A percentile compares a stretch with the other conserved stretches of the same genome.
These are phyloP conservation scores for Pestalotiopsis sp. DNA, from an alignment of 2,329 filamentous ascomycete genomes.

Conservation along the genomic window DNA sequence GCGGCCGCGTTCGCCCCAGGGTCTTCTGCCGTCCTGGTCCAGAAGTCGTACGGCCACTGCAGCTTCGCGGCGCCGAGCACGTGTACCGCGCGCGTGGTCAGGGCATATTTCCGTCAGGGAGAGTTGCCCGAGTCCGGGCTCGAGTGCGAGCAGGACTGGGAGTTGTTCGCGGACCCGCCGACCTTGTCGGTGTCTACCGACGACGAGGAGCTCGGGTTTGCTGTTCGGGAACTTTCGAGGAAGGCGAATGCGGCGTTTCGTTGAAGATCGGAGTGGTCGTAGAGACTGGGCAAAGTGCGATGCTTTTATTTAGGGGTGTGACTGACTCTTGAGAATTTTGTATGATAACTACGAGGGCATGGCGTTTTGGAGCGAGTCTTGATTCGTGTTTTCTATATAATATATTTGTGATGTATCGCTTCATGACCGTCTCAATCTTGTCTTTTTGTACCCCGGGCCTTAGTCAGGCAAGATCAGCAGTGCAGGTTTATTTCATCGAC, in stretches of 20 bases:
- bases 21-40: constrained; percentile 13
- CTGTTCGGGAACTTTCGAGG: constrained; percentile 16
- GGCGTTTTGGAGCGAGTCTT: background rate
- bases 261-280: background rate
- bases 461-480: too few species aligned
- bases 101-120: constrained; percentile 22
- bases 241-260: constrained; percentile 5
- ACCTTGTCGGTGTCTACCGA: background rate
- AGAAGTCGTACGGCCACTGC: constrained; percentile 16
- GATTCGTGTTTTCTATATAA: background rate
- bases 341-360: background rate
- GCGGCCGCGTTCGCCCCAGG: constrained; percentile 12
- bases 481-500: too few species aligned
- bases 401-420: too few species aligned
- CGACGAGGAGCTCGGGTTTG: constrained; percentile 14
- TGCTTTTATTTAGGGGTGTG: background rate
- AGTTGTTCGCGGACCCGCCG: constrained; percentile 8
- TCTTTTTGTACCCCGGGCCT: too few species aligned
- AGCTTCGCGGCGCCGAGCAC: constrained; percentile 23
- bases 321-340: background rate
- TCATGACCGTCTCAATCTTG: too few species aligned
- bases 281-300: background rate
- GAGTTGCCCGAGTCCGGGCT: constrained; percentile 19
- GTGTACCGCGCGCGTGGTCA: constrained; percentile 23
- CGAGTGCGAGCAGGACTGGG: constrained; percentile 12